Evolutionary conservation across 2,329 filamentous ascomycete species (phyloP).

Genomic region (Hypoxylon rubiginosum): DNA sequence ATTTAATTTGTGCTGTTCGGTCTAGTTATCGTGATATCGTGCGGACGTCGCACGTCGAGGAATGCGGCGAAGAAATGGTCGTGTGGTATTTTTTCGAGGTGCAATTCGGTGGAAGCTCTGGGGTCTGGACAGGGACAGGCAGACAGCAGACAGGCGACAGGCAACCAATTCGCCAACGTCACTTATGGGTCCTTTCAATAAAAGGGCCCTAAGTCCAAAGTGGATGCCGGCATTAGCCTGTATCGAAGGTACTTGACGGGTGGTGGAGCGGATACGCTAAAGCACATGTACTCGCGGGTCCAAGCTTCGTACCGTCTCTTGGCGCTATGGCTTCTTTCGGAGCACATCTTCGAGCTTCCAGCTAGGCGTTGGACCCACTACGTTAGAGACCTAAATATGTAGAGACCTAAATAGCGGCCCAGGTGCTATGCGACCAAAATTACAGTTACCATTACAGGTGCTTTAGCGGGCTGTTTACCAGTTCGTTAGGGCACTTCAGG

Average conservation of each 20-base stretch:
- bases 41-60: conserved; percentile 21
- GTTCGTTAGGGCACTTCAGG: conserved; percentile 27
- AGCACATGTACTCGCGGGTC: conserved; percentile 23
- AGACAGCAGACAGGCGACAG: too few relatives aligned
- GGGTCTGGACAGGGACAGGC: conserved; percentile 12
- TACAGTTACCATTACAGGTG: conserved; percentile 5
- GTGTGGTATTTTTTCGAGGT: background rate
- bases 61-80: conserved; percentile 26
- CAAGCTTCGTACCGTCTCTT: conserved; percentile 39
- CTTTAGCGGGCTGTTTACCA: background rate
- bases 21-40: background rate
- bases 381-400: too few relatives aligned
- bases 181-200: conserved; percentile 39
- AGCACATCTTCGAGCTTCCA: conserved; percentile 36
- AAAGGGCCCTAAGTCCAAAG: background rate
- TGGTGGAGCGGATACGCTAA: background rate
- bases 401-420: too few relatives aligned
- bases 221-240: conserved; percentile 39
- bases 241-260: conserved; percentile 27
- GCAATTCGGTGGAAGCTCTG: conserved; percentile 32
- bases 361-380: conserved; percentile 17
- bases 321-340: conserved; percentile 32
- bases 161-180: conserved; percentile 54
- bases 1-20: too few relatives aligned
- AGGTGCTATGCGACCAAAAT: conserved; percentile 16